Base-by-base conservation (phyloP, 352 stramenopile genomes). In the Pythium biforme region DNA sequence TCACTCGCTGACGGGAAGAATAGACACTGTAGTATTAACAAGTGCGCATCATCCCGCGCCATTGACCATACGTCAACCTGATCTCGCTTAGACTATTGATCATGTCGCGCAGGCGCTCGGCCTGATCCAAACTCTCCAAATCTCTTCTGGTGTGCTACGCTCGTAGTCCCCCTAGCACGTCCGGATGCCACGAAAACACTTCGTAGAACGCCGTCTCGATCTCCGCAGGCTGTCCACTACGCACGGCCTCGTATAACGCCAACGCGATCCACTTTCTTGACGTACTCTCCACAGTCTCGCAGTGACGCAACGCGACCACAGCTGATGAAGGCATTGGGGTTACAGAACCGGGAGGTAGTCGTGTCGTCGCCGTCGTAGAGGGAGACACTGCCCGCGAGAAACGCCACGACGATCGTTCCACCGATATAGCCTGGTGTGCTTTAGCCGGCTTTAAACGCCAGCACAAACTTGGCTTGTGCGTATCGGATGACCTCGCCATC, bases 351-450 rank as follows among this genome's bases (percentile, higher is more conserved):
- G 3, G 66, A 43, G 4, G 73, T 66, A 4, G 74, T 72, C 4
- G 60, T 54, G 6, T 64, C 76, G 54, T 84, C 70, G 15, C 76
- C 79, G 12, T 72, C 66, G 54, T 80, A 88, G 11, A 89, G 70
- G 2, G 79, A 79, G 1, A 91, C 62, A 23, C 70, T 75, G 14
- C 76, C 79, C 0, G 76, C 76, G 25, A 89, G 64, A 47, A 86
- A 79, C 9, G 78, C 76, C 26, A 81, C 81, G 7, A 82, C 70
- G 22, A 90, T 41, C 43, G 81, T 79, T 53, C 86, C 75, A 1
- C 73, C 83, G 27, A 87, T 64, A 37, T 86, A 88, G 29, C 79
- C 81, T 2, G 69, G 49, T 2, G 51, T 59, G 3, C 25, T 11
- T 4, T 57, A 41, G 4, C 50, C 59, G 56, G 86, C 84, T 52